Base-by-base conservation (phyloP, 78 protist species). In the Speleostelium caveatum region DNA sequence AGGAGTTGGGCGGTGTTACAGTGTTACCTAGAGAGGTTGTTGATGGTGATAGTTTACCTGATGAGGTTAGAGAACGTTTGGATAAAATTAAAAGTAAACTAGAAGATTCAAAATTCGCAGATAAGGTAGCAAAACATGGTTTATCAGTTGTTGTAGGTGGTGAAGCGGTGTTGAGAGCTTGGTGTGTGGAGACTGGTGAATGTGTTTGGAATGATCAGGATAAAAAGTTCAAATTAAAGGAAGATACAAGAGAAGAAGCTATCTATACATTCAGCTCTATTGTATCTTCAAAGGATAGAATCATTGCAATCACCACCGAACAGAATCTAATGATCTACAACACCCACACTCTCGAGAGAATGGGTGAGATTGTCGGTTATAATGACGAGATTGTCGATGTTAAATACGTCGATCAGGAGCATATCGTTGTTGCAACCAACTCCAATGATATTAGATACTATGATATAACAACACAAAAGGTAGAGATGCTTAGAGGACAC, bases 321-420 rank as follows among this genome's bases (percentile, higher is more conserved):
- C 94, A 90, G 62, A 74, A 94, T 83, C 73, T 95, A 24, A 38
- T 92, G 62, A 33, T 77, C 41, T 90, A 67, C 62, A 53, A 56
- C 30, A 41, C 36, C 2, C 65, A 55, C 19, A 51, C 86, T 17
- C 60, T 93, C 14, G 69, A 33, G 61, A 74, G 69, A 24, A 59
- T 35, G 35, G 74, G 78, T 59, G 87, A 71, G 22, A 69, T 96
- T 22, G 86, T 91, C 45, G 97, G 97, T 3, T 71, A 92, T 63
- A 96, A 94, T 77, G 97, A 96, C 59, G 96, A 93, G 66, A 61
- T 96, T 59, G 77, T 93, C 21, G 96, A 96, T 77, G 63, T 92
- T 24, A 39, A 62, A 39, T 93, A 62, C 58, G 39, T 86, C 1
- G 67, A 58, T 35, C 19, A 17, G 14, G 86, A 41, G 3, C 26